These are phyloP conservation scores for Avena insularis DNA, from an alignment of 176 grass and related monocot species.

Conservation along the genomic window DNA sequence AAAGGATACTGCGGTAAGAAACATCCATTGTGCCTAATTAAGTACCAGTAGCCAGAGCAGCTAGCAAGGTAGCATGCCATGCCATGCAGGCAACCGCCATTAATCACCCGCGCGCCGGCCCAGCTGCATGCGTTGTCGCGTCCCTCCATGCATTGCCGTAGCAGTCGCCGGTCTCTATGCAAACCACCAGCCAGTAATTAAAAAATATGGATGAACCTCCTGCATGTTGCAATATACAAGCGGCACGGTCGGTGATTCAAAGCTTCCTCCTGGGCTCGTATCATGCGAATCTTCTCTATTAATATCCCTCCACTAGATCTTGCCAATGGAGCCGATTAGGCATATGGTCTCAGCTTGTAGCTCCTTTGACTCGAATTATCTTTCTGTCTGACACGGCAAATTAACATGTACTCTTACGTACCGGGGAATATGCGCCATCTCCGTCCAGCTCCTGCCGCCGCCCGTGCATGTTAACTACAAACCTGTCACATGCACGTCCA, in stretches of 20 bases:
- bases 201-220: not conserved
- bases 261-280: not conserved
- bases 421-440: not conserved
- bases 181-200: not conserved
- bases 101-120: not conserved
- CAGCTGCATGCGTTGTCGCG: not conserved
- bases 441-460: not conserved
- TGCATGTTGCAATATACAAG: conserved; percentile 27
- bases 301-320: not conserved
- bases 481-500: not conserved
- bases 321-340: not conserved
- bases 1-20: too few species aligned
- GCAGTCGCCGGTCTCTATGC: not conserved
- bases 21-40: not conserved
- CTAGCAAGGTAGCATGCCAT: not conserved
- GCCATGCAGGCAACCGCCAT: not conserved
- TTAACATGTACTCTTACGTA: not conserved
- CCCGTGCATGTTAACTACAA: conserved; percentile 15
- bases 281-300: not conserved
- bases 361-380: conserved; percentile 5
- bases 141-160: not conserved
- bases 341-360: not conserved
- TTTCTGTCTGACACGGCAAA: not conserved
- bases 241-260: conserved; percentile 4
- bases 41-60: not conserved